Conservation (phyloP, 1,139 yeast species). For the Yamadazyma aaseri region DNA sequence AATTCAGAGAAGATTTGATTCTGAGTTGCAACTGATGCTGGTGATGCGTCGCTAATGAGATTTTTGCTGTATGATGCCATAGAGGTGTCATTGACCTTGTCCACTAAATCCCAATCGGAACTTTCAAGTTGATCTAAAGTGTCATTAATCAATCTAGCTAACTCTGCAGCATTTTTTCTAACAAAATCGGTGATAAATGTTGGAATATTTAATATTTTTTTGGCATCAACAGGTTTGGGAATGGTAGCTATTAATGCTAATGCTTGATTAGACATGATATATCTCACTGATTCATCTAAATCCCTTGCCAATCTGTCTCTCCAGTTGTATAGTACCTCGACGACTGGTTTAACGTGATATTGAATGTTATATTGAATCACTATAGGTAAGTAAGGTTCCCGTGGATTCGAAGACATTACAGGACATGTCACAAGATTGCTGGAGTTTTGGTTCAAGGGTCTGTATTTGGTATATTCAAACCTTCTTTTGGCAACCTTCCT, state of each 20-base stretch:
- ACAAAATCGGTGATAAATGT: conserved; percentile 55
- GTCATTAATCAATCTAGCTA: conserved; percentile 54
- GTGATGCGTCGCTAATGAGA: conserved; percentile 5
- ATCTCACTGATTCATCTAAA: conserved; percentile 83
- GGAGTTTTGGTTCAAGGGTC: conserved; percentile 38
- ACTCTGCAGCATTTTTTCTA: conserved; percentile 52
- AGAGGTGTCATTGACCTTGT: conserved; percentile 14
- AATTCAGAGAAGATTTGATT: conserved; percentile 20
- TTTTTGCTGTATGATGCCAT: no score
- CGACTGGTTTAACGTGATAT: conserved; percentile 50
- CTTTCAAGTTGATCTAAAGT: conserved; percentile 30
- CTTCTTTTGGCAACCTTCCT: conserved; percentile 79
- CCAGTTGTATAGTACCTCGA: conserved; percentile 73
- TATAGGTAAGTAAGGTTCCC: conserved; percentile 59
- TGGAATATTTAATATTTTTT: conserved; percentile 55
- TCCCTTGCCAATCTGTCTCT: conserved; percentile 73
- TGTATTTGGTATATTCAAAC: conserved; percentile 69
- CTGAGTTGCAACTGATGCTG: conserved; percentile 5
- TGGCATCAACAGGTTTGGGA: conserved; percentile 54
- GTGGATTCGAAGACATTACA: conserved; percentile 42
- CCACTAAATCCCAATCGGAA: conserved; percentile 31
- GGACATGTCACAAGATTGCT: conserved; percentile 44
- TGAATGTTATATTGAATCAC: conserved; percentile 69
- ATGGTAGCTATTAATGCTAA: conserved; percentile 60
- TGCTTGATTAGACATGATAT: conserved; percentile 78